Percentiles rank a stretch among this genome's conserved stretches.
Conservation (phyloP, 805 yeast genomes). For the Saccharomyces paradoxus region DNA sequence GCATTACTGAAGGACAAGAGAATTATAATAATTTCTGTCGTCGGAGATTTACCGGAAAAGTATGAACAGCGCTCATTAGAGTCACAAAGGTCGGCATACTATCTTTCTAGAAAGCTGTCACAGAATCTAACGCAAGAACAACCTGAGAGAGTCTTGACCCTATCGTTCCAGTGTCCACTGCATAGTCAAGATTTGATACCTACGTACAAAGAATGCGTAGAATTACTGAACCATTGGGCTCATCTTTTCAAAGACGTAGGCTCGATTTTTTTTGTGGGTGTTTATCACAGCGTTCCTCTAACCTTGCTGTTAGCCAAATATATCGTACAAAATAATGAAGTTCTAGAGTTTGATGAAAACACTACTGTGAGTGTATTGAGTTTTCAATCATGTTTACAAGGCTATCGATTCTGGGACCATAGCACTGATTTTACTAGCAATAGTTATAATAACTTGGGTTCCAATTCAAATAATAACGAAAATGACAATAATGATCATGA, state of each 20-base stretch:
- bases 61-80: constrained; percentile 26
- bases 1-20: constrained; percentile 18
- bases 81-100: constrained; percentile 22
- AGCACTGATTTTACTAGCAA: constrained; percentile 15
- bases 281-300: constrained; percentile 48
- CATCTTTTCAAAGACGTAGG: constrained; percentile 41
- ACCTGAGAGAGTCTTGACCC: constrained; percentile 17
- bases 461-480: background rate
- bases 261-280: constrained; percentile 41
- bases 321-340: constrained; percentile 30
- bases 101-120: constrained; percentile 22
- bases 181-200: constrained; percentile 22
- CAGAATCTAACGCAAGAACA: constrained; percentile 26
- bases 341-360: constrained; percentile 12
- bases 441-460: background rate
- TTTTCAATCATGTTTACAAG: constrained; percentile 34
- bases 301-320: constrained; percentile 40
- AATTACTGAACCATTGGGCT: constrained; percentile 42
- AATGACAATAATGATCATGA: constrained; percentile 2
- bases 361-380: constrained; percentile 28
- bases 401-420: constrained; percentile 37
- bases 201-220: constrained; percentile 37
- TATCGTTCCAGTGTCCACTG: constrained; percentile 32
- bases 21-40: constrained; percentile 25
- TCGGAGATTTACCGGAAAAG: constrained; percentile 28